Percentiles rank a stretch among this genome's conserved stretches.
Conservation (phyloP, 257 asterid species). For the Solanum sparsipilum region DNA sequence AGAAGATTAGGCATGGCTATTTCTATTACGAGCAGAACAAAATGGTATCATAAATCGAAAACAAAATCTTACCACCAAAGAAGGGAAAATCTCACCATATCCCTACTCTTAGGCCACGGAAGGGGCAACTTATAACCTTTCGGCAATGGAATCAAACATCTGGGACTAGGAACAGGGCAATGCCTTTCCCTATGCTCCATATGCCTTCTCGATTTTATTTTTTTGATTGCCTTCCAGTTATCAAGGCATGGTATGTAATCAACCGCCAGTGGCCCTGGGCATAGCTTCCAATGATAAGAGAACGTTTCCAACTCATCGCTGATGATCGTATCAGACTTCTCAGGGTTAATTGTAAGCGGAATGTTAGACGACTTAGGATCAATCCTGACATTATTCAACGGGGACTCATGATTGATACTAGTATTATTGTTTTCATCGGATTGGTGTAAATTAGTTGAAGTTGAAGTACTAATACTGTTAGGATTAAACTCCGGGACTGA, state of each 20-base stretch:
- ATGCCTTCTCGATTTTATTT: slow-evolving; percentile 43
- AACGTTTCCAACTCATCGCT: background rate
- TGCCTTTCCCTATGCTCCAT: slow-evolving; percentile 97
- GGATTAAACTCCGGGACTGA: background rate
- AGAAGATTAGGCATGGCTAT: background rate
- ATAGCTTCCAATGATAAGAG: slow-evolving; percentile 43
- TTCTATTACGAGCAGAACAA: background rate
- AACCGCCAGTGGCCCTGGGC: slow-evolving; percentile 35
- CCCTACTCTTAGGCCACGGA: slow-evolving; percentile 96
- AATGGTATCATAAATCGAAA: background rate
- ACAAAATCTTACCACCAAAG: slow-evolving; percentile 47
- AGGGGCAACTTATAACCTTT: slow-evolving; percentile 60
- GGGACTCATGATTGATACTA: background rate
- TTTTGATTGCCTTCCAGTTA: slow-evolving; percentile 54
- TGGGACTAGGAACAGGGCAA: slow-evolving; percentile 54
- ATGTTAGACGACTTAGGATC: background rate
- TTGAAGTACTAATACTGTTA: background rate
- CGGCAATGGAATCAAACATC: slow-evolving; percentile 82
- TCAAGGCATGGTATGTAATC: slow-evolving; percentile 93
- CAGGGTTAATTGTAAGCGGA: background rate
- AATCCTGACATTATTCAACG: background rate
- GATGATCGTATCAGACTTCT: background rate
- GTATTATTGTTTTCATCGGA: background rate
- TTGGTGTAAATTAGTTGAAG: background rate
- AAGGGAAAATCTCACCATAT: slow-evolving; percentile 80